Evolutionary conservation across 352 stramenopile species (phyloP).

Genomic region (Globisporangium uncinulatum): DNA sequence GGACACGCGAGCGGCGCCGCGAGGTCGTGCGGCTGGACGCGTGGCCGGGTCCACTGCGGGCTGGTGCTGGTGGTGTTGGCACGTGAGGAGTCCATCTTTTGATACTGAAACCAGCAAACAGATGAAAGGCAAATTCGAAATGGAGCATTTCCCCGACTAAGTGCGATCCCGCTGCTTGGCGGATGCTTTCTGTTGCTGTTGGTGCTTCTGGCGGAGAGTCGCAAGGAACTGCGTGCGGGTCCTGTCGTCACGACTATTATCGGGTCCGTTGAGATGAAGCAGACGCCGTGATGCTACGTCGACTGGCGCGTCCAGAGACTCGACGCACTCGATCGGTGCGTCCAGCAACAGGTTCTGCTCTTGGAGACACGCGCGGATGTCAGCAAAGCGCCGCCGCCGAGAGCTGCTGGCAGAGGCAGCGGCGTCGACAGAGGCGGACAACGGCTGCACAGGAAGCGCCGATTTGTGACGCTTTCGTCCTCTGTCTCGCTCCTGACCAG

Average conservation of each 20-base stretch:
- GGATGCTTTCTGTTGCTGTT: slow-evolving; percentile 1
- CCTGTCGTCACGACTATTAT: background rate
- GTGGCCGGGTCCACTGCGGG: slow-evolving; percentile 3
- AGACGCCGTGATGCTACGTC: background rate
- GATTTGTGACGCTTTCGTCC: background rate
- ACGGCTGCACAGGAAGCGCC: background rate
- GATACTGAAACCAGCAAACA: no score
- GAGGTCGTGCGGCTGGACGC: slow-evolving; percentile 8
- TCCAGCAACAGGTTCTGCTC: slow-evolving; percentile 2
- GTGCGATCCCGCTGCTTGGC: no score
- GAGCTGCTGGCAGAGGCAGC: background rate
- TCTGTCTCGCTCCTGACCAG: background rate
- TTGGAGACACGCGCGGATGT: slow-evolving; percentile 11
- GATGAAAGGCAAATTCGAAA: no score
- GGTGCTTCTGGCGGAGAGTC: background rate
- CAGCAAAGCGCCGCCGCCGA: slow-evolving; percentile 6
- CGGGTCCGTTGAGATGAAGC: background rate
- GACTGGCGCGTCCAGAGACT: background rate
- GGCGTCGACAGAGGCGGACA: background rate
- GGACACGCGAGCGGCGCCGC: background rate
- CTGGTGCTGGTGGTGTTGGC: no score
- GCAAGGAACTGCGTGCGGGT: background rate
- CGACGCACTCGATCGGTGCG: no score
- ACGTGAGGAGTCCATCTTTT: no score
- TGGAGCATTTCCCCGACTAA: no score